Evolutionary conservation across 2,329 filamentous ascomycete species (phyloP).

Genomic region (Aspergillus terreus): DNA sequence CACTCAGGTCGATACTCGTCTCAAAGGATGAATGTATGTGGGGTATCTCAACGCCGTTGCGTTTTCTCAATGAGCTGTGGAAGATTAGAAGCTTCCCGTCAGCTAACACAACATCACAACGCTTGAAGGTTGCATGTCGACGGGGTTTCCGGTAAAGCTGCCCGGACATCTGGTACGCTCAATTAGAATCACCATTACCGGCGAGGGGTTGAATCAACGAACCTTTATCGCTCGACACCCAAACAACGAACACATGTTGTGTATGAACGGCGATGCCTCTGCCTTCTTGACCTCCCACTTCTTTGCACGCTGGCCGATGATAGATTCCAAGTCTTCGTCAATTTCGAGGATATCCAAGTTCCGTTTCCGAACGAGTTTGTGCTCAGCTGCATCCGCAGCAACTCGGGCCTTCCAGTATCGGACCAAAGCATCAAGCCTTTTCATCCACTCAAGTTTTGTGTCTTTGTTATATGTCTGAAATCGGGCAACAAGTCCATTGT

Average conservation of each 20-base stretch:
- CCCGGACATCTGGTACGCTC: constrained; percentile 50
- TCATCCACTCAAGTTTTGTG: constrained; percentile 61
- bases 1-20: constrained; percentile 55
- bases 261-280: constrained; percentile 60
- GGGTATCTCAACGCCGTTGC: constrained; percentile 53
- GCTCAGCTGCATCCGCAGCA: constrained; percentile 54
- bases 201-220: constrained; percentile 3
- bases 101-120: constrained; percentile 58
- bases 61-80: constrained; percentile 54
- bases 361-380: constrained; percentile 54
- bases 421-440: constrained; percentile 52
- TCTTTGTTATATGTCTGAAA: constrained; percentile 56
- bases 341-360: constrained; percentile 61
- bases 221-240: constrained; percentile 58
- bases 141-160: constrained; percentile 62
- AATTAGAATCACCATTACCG: background rate
- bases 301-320: constrained; percentile 62
- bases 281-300: constrained; percentile 67
- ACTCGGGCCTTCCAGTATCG: constrained; percentile 61
- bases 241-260: constrained; percentile 64
- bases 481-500: constrained; percentile 59
- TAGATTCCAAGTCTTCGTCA: constrained; percentile 62
- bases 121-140: constrained; percentile 58
- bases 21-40: constrained; percentile 62
- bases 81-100: constrained; percentile 61